Conservation (phyloP, 2,329 filamentous ascomycete species). For the Fusarium sterilihyphosum region DNA sequence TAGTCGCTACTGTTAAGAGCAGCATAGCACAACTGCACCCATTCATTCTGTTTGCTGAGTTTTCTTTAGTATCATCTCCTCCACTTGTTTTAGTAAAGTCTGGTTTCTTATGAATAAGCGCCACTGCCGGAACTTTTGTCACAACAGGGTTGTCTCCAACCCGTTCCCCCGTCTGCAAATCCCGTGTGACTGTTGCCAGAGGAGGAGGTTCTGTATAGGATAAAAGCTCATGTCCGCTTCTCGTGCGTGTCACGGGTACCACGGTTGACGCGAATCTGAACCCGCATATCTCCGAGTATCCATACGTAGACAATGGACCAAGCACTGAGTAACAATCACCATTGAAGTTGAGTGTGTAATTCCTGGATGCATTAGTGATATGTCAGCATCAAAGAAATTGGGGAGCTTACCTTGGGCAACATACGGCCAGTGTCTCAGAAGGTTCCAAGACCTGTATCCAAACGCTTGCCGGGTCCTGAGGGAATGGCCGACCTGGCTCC, state of each 20-base stretch:
- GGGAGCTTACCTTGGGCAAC: conserved; percentile 34
- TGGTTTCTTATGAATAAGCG: not conserved
- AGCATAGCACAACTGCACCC: not conserved
- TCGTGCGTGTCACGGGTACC: not conserved
- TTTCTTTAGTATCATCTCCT: not conserved
- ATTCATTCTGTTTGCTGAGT: not conserved
- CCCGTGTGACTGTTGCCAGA: not conserved
- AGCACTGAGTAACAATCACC: conserved; percentile 25
- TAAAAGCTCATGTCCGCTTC: no score
- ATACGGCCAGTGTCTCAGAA: conserved; percentile 35
- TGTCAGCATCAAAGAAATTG: no score
- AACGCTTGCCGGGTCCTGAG: not conserved
- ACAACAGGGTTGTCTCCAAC: not conserved
- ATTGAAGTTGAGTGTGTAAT: conserved; percentile 10
- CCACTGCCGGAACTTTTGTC: conserved; percentile 6
- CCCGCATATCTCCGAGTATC: conserved; percentile 1
- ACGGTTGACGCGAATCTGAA: not conserved
- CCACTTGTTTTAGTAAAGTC: not conserved
- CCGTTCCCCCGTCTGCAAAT: not conserved
- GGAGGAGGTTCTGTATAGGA: not conserved
- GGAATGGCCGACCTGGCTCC: not conserved
- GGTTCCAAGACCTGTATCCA: not conserved
- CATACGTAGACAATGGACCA: not conserved
- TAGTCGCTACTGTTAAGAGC: not conserved
- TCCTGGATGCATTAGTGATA: conserved; percentile 1